These are phyloP conservation scores for Petunia hybrid DNA, from an alignment of 305 asterid species.

Conservation along the genomic window DNA sequence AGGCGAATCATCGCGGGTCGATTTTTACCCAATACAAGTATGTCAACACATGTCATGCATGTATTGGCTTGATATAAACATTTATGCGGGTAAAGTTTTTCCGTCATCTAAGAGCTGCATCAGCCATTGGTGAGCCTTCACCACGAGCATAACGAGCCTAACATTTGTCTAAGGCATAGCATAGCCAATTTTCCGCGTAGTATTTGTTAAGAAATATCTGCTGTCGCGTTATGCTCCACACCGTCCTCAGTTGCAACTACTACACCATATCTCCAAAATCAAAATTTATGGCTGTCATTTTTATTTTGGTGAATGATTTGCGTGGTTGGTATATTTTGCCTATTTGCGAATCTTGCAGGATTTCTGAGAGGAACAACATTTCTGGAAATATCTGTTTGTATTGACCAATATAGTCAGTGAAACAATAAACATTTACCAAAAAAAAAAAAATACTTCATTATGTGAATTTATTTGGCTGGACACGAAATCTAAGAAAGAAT, in stretches of 20 bases:
- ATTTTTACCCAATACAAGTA: too few species aligned
- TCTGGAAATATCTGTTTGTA: background rate
- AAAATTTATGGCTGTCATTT: too few species aligned
- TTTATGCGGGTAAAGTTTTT: too few species aligned
- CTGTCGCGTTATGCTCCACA: background rate
- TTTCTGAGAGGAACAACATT: background rate
- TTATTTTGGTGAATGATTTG: background rate
- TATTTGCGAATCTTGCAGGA: background rate
- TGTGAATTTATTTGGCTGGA: too few species aligned
- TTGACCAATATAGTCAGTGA: background rate
- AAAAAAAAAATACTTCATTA: too few species aligned
- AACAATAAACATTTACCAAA: too few species aligned
- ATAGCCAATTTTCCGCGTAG: background rate
- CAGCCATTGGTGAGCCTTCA: background rate
- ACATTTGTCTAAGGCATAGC: background rate
- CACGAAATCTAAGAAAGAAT: too few species aligned
- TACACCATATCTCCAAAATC: too few species aligned
- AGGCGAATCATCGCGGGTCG: too few species aligned
- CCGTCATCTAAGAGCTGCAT: too few species aligned
- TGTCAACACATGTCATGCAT: too few species aligned
- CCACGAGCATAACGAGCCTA: slow-evolving; percentile 1
- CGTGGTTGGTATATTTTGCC: background rate
- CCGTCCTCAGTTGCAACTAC: background rate
- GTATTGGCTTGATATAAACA: too few species aligned
- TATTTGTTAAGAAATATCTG: background rate